A percentile compares a stretch with the other conserved stretches of the same genome.
These are phyloP conservation scores for Pulveroboletus sp. DNA, from an alignment of 768 basidiomycete genomes.

Conservation along the genomic window DNA sequence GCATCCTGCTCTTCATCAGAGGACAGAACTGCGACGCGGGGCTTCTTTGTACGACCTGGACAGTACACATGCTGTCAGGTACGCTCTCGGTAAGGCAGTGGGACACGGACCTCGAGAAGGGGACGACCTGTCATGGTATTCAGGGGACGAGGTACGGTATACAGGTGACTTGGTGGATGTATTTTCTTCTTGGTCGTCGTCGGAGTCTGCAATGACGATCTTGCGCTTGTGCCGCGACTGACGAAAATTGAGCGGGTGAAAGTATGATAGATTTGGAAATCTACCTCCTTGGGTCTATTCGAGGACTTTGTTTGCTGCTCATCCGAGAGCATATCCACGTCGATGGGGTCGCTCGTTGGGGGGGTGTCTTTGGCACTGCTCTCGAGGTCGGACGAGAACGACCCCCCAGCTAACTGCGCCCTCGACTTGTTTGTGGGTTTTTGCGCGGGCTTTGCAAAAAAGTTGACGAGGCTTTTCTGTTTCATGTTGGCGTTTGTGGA, in stretches of 20 bases:
- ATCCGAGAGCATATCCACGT: conserved; percentile 68
- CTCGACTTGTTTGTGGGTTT: conserved; percentile 9
- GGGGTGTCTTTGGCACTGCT: conserved; percentile 57
- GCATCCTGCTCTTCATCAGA: conserved; percentile 48
- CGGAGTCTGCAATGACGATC: conserved; percentile 65
- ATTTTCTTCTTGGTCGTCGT: conserved; percentile 48
- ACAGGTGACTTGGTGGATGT: conserved; percentile 8
- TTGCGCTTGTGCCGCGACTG: conserved; percentile 62
- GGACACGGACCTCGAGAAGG: conserved; percentile 23
- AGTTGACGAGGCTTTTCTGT: conserved; percentile 74
- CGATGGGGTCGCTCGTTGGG: conserved; percentile 75
- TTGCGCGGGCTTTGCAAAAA: conserved; percentile 48
- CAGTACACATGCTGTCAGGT: conserved; percentile 7
- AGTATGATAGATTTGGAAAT: conserved; percentile 9
- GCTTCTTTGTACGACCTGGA: conserved; percentile 56
- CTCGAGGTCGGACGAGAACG: conserved; percentile 46
- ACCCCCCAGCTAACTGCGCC: conserved; percentile 38
- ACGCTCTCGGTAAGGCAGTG: background rate
- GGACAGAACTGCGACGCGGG: conserved; percentile 48
- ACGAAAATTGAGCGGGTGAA: background rate
- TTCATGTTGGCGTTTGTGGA: conserved; percentile 40
- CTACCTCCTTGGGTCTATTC: conserved; percentile 32
- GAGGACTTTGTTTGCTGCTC: conserved; percentile 41
- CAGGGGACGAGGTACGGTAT: conserved; percentile 28
- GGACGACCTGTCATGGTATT: conserved; percentile 25